Base-by-base conservation (phyloP, 768 basidiomycete genomes). In the Tubosaeta brunneosetosa region DNA sequence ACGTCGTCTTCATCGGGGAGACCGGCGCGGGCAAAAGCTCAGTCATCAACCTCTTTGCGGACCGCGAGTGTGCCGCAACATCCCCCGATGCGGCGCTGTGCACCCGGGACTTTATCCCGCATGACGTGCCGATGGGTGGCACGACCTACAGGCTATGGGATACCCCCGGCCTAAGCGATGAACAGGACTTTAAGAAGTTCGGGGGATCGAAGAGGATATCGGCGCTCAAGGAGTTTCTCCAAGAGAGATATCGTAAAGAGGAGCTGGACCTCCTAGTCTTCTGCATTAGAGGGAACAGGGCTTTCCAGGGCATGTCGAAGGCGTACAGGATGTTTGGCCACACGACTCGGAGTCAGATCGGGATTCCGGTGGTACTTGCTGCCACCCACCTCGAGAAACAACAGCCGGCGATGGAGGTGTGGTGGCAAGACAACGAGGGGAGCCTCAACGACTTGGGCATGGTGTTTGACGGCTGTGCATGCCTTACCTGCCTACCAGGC, bases 41-140 rank as follows among this genome's bases (percentile, higher is more conserved):
- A 0, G 57, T 77, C 22, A 63, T 77, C 53, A 77, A 77, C 47
- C 69, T 78, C 63, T 56, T 77, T 41, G 55, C 56, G 8, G 62
- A 54, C 17, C 25, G 31, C 6, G 31, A 64, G 2, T 34, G 14
- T 4, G 71, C 74, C 3, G 11, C 6, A 0, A 61, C 63, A 7
- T 71, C 73, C 5, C 61, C 62, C 32, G 57, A 64, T 2, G 67
- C 61, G 0, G 16, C 22, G 1, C 72, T 71, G 0, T 73, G 69
- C 53, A 77, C 77, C 3, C 52, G 62, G 26, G 26, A 56, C 1
- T 63, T 57, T 48, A 26, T 44, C 6, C 14, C 38, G 0, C 71
- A 75, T 54, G 43, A 58, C 0, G 59, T 62, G 14, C 46, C 25
- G n/a, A 44, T 71, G 44, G n/a, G 32, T 3, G 65, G 51, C 3